Percentiles rank a stretch among this genome's conserved stretches.
phyloP scores from a whole-genome alignment of 208 protist species.

The Leishmania tarentolae region DNA sequence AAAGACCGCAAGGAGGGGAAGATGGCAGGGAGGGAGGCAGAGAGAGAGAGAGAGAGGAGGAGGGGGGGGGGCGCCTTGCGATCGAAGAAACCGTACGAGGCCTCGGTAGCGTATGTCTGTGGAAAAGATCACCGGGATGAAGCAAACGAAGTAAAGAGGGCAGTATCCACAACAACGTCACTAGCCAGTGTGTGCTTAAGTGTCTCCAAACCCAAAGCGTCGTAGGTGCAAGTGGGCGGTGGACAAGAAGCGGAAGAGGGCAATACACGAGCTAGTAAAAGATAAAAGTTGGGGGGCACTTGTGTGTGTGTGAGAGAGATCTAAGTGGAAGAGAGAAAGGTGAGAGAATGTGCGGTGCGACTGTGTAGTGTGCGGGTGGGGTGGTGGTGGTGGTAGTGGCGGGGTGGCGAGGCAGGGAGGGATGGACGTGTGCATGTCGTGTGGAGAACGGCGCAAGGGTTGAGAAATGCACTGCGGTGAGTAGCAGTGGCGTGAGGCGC shows the following conservation, averaged over 20 bases:
- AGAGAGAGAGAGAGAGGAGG: too few species aligned
- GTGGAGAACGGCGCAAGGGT: neutral
- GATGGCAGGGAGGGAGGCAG: too few species aligned
- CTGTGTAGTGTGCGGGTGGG: too few species aligned
- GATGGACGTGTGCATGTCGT: neutral
- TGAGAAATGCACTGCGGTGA: neutral
- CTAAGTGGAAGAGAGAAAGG: neutral
- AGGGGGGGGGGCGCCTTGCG: neutral
- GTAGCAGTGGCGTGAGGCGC: neutral
- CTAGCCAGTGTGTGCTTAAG: too few species aligned
- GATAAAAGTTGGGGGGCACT: too few species aligned
- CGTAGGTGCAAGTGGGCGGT: neutral
- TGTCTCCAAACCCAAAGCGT: neutral
- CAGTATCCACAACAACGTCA: too few species aligned
- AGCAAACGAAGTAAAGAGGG: neutral
- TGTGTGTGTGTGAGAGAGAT: too few species aligned
- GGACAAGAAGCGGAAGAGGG: neutral
- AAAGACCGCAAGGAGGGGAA: neutral
- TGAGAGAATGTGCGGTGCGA: too few species aligned
- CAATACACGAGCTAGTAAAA: too few species aligned
- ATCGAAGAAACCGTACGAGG: neutral
- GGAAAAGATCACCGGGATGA: neutral
- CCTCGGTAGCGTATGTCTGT: neutral
- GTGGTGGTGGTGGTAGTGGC: too few species aligned
- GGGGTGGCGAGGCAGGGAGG: too few species aligned